Evolutionary conservation across 1,139 yeast genomes (phyloP), one percentile per base, ranked within the genome.

Genomic region (Diutina scorzettiae): DNA sequence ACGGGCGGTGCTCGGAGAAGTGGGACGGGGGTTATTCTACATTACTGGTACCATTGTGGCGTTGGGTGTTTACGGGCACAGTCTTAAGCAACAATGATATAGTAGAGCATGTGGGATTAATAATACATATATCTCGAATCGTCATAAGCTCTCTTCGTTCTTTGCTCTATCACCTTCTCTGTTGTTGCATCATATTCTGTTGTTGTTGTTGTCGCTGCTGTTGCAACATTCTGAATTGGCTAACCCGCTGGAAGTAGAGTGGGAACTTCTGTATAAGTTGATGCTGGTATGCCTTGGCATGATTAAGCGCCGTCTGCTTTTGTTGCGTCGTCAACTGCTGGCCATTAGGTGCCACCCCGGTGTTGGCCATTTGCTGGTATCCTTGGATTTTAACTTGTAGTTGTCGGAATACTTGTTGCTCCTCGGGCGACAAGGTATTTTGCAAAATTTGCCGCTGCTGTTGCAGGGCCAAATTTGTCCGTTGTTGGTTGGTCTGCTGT

Each of bases 371-470:
- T 47, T 62, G 60, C 2, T 64, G 66, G 46, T 67, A 63, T 2
- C 72, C 63, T 45, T 60, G 60, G 64, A 67, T 65, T 42, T 66
- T 57, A 1, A 60, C 53, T 47, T 68, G 74, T 43, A 66, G 53
- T 46, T 66, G 73, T 45, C 66, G 63, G 55, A 66, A 68, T 6
- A 59, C 53, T 43, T 64, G 71, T 45, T 67, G 74, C 44, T 69
- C 73, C 44, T 66, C 69, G 2, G 71, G 67, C 3, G 64, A 54
- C 37, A 69, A 57, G 6, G 70, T 56, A 45, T 53, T 63, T 42
- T 64, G 72, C 60, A 69, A 67, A 21, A 69, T 60, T 45, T 68
- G 73, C 49, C 68, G 73, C 46, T 67, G 73, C 44, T 68, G 73
- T 42, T 66, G 71, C 44, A 66, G 72, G 43, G 60, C 59, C 31